Base-by-base conservation (phyloP, 2,329 filamentous ascomycete species). In the Sordariomycetes sp. region DNA sequence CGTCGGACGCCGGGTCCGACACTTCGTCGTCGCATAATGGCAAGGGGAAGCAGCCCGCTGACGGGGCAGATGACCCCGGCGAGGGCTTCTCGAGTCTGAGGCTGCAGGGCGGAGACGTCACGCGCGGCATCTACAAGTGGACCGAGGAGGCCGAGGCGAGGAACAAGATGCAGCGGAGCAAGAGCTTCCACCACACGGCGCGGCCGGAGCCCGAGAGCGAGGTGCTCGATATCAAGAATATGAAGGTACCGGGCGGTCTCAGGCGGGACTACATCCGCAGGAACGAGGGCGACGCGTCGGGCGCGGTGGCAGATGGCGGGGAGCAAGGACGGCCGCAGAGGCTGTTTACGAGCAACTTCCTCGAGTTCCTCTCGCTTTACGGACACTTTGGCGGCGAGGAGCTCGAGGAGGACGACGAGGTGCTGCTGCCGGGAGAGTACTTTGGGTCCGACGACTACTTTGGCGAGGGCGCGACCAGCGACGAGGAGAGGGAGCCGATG, bases 311-410 rank as follows among this genome's bases (percentile, higher is more conserved):
- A 20, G 61, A 62, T 25, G 68, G 64, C n/a, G 66, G 67, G 17
- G 60, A 59, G 34, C 64, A 66, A 45, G 67, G 67, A 7, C 34
- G 52, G n/a, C 76, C 77, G 57, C 81, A 80, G 42, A 82, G 82
- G 60, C 76, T 95, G 35, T 84, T 96, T 59, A 96, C 94, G 0
- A 90, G 81, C 62, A 99, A 88, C 70, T 99, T 99, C 68, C 81
- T 99, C 59, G 95, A 99, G 69, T 99, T 99, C 65, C 70, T 99
- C 55, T 91, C 89, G 8, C 80, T 99, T 34, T 99, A 96, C 64
- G 94, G 94, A 3, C 94, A 99, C 72, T 99, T 99, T 68, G 94
- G 94, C 1, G 94, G 94, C 71, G 94, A 99, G 70, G 88, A 96
- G 67, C 79, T 99, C 13, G 91, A 96, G 68, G 94, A 99, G 70